Percentiles rank a stretch among this genome's conserved stretches.
Evolutionary conservation across 1,139 yeast species (phyloP).

Genomic region (Lodderomyces oxycetoniae): DNA sequence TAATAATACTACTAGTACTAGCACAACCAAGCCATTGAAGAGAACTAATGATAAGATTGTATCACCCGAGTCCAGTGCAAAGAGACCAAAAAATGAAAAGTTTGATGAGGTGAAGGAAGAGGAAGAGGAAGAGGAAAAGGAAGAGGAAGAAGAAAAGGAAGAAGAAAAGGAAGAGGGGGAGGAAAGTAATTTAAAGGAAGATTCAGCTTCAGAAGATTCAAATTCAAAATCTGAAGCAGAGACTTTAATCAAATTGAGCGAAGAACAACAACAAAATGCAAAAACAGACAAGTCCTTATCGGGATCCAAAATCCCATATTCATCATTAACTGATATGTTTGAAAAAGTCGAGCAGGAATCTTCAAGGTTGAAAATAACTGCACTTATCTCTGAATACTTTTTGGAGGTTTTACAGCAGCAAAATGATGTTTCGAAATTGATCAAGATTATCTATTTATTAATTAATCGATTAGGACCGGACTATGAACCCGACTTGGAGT

Average conservation of each 20-base stretch:
- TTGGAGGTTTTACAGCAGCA: conserved; percentile 46
- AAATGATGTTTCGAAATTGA: conserved; percentile 52
- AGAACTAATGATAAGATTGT: conserved; percentile 3
- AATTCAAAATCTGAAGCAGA: conserved; percentile 19
- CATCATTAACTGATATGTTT: conserved; percentile 62
- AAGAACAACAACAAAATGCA: conserved; percentile 17
- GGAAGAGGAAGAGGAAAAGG: conserved; percentile 1
- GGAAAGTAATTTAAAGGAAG: conserved; percentile 1
- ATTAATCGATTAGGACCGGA: conserved; percentile 93
- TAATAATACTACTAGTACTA: conserved; percentile 2
- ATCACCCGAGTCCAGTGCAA: conserved; percentile 9
- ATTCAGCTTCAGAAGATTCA: neutral
- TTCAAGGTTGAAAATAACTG: conserved; percentile 74
- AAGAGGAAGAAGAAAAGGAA: conserved; percentile 2
- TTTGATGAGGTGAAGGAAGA: conserved; percentile 1
- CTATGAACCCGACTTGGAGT: conserved; percentile 81
- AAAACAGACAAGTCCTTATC: neutral
- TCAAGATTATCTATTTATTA: conserved; percentile 73
- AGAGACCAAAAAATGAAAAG: conserved; percentile 5
- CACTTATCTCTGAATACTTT: conserved; percentile 69
- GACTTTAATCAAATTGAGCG: conserved; percentile 21
- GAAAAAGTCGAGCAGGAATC: conserved; percentile 74
- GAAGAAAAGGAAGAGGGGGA: conserved; percentile 7
- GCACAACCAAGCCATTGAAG: conserved; percentile 4
- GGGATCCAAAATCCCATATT: conserved; percentile 48